A percentile compares a stretch with the other conserved stretches of the same genome.
These are phyloP conservation scores for Talaromyces thailandensis DNA, from an alignment of 495 filamentous ascomycete genomes.

Conservation along the genomic window DNA sequence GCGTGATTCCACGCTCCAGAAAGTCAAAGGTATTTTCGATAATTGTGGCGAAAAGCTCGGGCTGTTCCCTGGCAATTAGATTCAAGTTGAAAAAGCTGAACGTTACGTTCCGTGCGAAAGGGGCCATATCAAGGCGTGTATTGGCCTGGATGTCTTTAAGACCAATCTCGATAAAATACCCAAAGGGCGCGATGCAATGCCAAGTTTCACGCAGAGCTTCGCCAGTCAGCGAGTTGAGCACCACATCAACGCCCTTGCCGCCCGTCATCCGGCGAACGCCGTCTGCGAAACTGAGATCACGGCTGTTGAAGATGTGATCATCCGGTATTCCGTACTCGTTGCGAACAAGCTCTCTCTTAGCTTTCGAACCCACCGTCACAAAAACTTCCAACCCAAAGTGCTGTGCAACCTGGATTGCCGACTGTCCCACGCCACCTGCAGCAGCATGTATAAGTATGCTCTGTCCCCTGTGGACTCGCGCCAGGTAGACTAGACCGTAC, in stretches of 20 bases:
- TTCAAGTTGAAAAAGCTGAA: slow-evolving; percentile 37
- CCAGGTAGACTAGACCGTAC: background rate
- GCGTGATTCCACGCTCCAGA: slow-evolving; percentile 10
- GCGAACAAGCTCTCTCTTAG: slow-evolving; percentile 32
- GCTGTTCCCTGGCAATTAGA: too few relatives aligned
- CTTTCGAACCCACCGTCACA: slow-evolving; percentile 31
- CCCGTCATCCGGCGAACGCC: slow-evolving; percentile 6
- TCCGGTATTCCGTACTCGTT: slow-evolving; percentile 25
- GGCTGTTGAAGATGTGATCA: slow-evolving; percentile 39
- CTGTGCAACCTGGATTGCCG: slow-evolving; percentile 33
- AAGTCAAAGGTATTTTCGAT: too few relatives aligned
- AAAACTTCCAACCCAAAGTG: slow-evolving; percentile 25
- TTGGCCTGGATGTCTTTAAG: slow-evolving; percentile 23
- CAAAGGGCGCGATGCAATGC: slow-evolving; percentile 29
- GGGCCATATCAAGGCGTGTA: slow-evolving; percentile 12
- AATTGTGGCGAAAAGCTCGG: slow-evolving; percentile 7
- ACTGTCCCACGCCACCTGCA: slow-evolving; percentile 44
- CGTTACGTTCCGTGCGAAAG: slow-evolving; percentile 20
- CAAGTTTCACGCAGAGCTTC: slow-evolving; percentile 19
- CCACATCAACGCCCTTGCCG: slow-evolving; percentile 13
- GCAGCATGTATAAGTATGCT: slow-evolving; percentile 44
- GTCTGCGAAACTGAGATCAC: slow-evolving; percentile 20
- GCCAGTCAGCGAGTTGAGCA: slow-evolving; percentile 13
- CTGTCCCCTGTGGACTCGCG: slow-evolving; percentile 18
- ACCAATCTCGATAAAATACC: slow-evolving; percentile 37